phyloP scores from a whole-genome alignment of 352 stramenopile genomes.

The Phytopythium montanum region DNA sequence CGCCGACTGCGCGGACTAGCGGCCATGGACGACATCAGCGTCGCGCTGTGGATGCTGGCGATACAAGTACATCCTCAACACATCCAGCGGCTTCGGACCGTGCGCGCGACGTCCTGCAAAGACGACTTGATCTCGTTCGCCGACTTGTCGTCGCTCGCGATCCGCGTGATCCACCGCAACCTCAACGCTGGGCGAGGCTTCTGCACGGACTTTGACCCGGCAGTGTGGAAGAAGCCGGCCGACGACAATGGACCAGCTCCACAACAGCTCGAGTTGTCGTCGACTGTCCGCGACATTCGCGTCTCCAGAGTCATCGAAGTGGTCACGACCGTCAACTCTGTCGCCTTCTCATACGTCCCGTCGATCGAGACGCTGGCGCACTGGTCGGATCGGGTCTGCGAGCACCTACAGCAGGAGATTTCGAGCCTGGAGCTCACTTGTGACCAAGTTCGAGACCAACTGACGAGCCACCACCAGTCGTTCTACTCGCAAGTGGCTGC shows the following conservation, averaged over 20 bases:
- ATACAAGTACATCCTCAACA: slow-evolving; percentile 44
- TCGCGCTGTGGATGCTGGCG: slow-evolving; percentile 48
- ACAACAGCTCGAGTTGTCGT: neutral
- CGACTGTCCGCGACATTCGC: neutral
- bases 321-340: neutral
- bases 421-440: neutral
- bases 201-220: slow-evolving; percentile 37
- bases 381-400: slow-evolving; percentile 14
- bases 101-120: slow-evolving; percentile 27
- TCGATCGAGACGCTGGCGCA: slow-evolving; percentile 6
- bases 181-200: slow-evolving; percentile 15
- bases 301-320: slow-evolving; percentile 1
- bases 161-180: slow-evolving; percentile 53
- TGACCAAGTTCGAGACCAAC: neutral
- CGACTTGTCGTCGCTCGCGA: slow-evolving; percentile 34
- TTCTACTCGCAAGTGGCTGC: neutral
- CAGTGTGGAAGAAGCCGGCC: slow-evolving; percentile 26
- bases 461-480: slow-evolving; percentile 8
- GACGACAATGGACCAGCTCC: neutral
- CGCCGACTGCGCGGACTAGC: slow-evolving; percentile 19
- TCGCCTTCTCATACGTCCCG: slow-evolving; percentile 14
- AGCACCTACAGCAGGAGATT: neutral
- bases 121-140: slow-evolving; percentile 37
- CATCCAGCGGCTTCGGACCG: slow-evolving; percentile 33
- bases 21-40: slow-evolving; percentile 52